Evolutionary conservation across 306 rosid genomes (phyloP).

Genomic region (Glycine latifolia): DNA sequence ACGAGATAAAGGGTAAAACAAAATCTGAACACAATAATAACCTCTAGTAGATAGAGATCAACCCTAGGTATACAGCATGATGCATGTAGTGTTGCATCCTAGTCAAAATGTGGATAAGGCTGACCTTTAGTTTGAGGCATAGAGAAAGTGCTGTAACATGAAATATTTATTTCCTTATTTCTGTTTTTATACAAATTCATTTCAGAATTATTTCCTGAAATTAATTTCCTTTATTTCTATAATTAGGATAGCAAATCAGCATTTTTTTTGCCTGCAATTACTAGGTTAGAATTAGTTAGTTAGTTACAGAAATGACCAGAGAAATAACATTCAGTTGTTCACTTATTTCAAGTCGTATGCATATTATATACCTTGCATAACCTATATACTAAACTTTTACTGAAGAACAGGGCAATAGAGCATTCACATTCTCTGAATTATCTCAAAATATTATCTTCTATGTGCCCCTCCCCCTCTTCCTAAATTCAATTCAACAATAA

Average conservation of each 20-base stretch:
- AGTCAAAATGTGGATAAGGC: slow-evolving; percentile 16
- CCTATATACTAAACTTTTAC: neutral
- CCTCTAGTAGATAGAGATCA: neutral
- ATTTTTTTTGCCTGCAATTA: neutral
- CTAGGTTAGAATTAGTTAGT: neutral
- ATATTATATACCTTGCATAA: neutral
- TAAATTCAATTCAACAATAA: slow-evolving; percentile 5
- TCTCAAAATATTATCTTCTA: neutral
- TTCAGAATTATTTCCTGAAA: neutral
- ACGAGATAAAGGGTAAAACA: slow-evolving; percentile 6
- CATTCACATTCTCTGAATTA: neutral
- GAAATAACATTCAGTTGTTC: neutral
- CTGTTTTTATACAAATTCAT: neutral
- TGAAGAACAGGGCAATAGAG: neutral
- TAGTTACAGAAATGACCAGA: neutral
- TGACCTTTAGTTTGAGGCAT: neutral
- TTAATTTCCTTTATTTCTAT: neutral
- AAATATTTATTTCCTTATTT: neutral
- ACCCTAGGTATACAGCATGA: neutral
- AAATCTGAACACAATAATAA: neutral
- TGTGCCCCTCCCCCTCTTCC: too few species aligned
- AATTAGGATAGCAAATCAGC: neutral
- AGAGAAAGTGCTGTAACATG: neutral
- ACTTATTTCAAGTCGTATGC: neutral
- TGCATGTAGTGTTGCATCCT: neutral